Evolutionary conservation across 257 asterid genomes (phyloP), one percentile per base, ranked within the genome.

Genomic region (Leptodermis oblonga): DNA sequence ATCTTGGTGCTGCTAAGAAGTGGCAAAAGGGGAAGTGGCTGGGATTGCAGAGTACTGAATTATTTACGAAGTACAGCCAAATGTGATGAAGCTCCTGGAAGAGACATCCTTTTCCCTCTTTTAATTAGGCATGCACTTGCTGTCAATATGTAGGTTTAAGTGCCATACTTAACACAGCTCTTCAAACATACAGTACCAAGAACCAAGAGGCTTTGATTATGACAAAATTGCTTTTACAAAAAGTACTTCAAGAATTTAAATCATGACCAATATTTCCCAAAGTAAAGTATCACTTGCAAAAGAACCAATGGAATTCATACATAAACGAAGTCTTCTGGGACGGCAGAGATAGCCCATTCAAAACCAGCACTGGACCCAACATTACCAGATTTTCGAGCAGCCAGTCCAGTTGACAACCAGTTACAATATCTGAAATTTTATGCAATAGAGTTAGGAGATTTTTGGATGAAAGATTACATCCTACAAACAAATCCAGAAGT

Each of bases 261-360:
- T 70, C 51, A 37, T 45, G 55, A 43, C 9, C 61, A 54, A 56
- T 39, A 69, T 65, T 68, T 70, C 39, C 72, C 53, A 59, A 62
- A 71, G 7, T 58, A 37, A 65, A 69, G 54, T 55, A 81, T 59
- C 54, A 33, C 2, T 62, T 28, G 3, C n/a, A 76, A 43, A 60
- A 54, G 34, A 56, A 33, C 18, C 42, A 52, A 65, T 70, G 54
- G 81, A 37, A 74, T 70, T 79, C 95, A 60, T 87, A 94, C 92
- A 70, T 83, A 87, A 70, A 89, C 84, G 64, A 94, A 81, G 81
- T 94, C 95, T 30, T 91, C 93, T n/a, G 92, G 82, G 65, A 84
- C 70, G 81, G 97, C 95, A 77, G 96, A 85, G 72, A 79, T 48
- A 46, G 97, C 99, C 97, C 97, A 94, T 74, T 89, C 96, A 77